Percentiles rank a stretch among this genome's conserved stretches.
Conservation (phyloP, 345 rosid genomes). For the Schrenkiella parvula region DNA sequence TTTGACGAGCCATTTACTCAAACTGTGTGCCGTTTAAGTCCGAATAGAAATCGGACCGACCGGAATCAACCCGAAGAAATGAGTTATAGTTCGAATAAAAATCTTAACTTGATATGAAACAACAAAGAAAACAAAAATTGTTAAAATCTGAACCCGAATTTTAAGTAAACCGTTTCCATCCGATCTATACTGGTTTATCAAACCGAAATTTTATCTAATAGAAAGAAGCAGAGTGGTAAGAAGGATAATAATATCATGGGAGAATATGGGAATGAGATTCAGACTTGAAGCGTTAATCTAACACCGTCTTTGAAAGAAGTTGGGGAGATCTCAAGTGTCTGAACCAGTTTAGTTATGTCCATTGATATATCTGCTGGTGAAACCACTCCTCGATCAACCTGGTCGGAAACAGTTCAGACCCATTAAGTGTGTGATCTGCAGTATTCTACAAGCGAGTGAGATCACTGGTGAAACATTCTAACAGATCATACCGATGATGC, state of each 20-base stretch:
- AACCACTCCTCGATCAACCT: conserved; percentile 69
- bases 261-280: conserved; percentile 21
- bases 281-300: conserved; percentile 50
- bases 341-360: conserved; percentile 68
- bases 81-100: not conserved
- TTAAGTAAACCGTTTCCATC: not conserved
- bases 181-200: not conserved
- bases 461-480: not conserved
- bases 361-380: conserved; percentile 92
- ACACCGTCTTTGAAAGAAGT: conserved; percentile 63
- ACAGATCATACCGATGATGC: conserved; percentile 58
- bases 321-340: conserved; percentile 45
- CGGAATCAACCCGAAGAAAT: not conserved
- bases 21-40: no score
- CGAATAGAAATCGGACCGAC: not conserved
- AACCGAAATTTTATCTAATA: not conserved
- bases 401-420: conserved; percentile 11
- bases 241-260: not conserved
- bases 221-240: not conserved
- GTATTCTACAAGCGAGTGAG: not conserved
- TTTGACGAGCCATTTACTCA: not conserved
- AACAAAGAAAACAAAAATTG: no score
- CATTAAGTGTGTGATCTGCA: not conserved
- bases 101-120: not conserved
- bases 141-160: not conserved